Evolutionary conservation across 345 rosid genomes (phyloP).

Genomic region (Eucalyptus camaldulensis): DNA sequence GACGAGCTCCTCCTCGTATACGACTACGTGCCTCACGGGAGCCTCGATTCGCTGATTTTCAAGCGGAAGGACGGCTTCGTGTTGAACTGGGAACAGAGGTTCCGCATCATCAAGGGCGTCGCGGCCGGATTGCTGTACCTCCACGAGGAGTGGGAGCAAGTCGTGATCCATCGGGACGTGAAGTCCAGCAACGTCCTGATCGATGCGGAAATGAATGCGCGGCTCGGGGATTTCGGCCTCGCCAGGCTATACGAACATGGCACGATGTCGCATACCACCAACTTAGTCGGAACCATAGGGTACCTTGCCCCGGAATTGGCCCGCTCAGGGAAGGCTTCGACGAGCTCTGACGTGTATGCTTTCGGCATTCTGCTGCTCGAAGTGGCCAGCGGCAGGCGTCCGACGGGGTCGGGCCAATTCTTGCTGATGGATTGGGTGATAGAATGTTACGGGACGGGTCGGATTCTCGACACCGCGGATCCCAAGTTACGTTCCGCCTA

Average conservation of each 20-base stretch:
- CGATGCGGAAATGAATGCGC: constrained; percentile 46
- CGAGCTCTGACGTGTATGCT: constrained; percentile 59
- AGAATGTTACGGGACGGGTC: constrained; percentile 3
- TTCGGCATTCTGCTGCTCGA: constrained; percentile 60
- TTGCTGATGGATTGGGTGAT: constrained; percentile 27
- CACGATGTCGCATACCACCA: constrained; percentile 32
- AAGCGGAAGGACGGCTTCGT: background rate
- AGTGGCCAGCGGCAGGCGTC: constrained; percentile 42
- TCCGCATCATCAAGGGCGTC: constrained; percentile 52
- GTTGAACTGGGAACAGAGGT: constrained; percentile 59
- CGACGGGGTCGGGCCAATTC: constrained; percentile 6
- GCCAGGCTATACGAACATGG: constrained; percentile 69
- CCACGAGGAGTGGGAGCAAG: constrained; percentile 70
- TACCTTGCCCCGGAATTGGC: constrained; percentile 70
- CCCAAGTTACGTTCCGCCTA: constrained; percentile 18
- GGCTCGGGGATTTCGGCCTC: constrained; percentile 75
- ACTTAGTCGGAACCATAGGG: constrained; percentile 60
- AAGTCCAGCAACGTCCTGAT: constrained; percentile 75
- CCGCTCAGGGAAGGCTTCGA: constrained; percentile 54
- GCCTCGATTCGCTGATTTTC: constrained; percentile 44
- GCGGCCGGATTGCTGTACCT: constrained; percentile 56
- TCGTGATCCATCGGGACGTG: constrained; percentile 67
- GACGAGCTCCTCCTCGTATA: constrained; percentile 54
- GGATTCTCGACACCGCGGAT: constrained; percentile 28
- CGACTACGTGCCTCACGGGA: constrained; percentile 59